Base-by-base conservation (phyloP, 768 basidiomycete species). In the Rhodotorula paludigena region DNA sequence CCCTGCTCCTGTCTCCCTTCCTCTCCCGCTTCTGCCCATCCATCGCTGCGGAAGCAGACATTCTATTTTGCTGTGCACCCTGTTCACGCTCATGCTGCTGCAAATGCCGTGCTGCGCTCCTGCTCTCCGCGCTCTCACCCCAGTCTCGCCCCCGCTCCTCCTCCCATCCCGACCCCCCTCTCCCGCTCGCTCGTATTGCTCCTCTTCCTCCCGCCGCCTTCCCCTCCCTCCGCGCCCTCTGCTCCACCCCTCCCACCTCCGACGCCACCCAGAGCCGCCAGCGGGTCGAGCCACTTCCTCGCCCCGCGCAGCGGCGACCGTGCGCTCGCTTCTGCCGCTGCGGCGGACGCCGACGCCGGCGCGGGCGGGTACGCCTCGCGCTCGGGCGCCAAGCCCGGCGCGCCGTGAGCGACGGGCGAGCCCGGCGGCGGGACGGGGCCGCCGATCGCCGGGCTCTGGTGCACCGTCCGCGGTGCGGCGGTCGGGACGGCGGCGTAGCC, bases 161-260 rank as follows among this genome's bases (percentile, higher is more conserved):
- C 49, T 32, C 30, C 18, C 58, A 60, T 36, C 58, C 58, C 58
- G 16, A 60, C 47, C 28, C 28, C 60, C 42, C 48, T 5, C 51
- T 68, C 67, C 56, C 67, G 28, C 52, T 68, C 67, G n/a, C 60
- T 62, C 56, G 67, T 68, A n/a, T 68, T 68, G 62, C 67, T 68
- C 35, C 67, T 35, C 23, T 68, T 68, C 61, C 67, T 9, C 9
- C 67, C 61, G n/a, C 60, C 60, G 21, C 41, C 58, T 2, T 52
- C 42, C 32, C 32, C 32, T 15, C 35, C 58, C 18, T 48, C 36
- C 1, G 16, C 30, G 16, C 32, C 49, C 0, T 4, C 11, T 9
- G 38, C 38, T 18, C 36, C 45, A n/a, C 51, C 12, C 38, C 44
- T n/a, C 45, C 54, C 56, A 57, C 62, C 25, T 41, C n/a, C 32